Conservation (phyloP, 139 green algal species). For the Picochlorum sp. region DNA sequence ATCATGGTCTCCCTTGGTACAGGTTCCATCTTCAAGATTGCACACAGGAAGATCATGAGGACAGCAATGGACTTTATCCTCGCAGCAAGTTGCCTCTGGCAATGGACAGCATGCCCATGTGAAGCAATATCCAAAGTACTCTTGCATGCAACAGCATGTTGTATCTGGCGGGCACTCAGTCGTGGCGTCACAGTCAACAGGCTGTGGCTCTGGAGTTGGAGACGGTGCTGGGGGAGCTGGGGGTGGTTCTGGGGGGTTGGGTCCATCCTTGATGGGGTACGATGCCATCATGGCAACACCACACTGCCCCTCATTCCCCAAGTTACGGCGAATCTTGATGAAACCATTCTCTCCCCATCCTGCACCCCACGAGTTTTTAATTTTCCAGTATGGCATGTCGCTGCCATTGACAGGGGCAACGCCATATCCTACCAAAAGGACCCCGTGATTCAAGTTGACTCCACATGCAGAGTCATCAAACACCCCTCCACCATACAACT, state of each 20-base stretch:
- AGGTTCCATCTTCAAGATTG: constrained; percentile 60
- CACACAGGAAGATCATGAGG: constrained; percentile 78
- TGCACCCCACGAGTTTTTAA: constrained; percentile 96
- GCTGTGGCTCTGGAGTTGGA: constrained; percentile 32
- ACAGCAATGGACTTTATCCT: constrained; percentile 93
- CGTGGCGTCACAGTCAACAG: constrained; percentile 61
- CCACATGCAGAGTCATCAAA: constrained; percentile 67
- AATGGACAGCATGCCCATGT: constrained; percentile 92
- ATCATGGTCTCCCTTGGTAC: constrained; percentile 11
- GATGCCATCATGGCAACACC: constrained; percentile 51
- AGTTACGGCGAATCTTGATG: constrained; percentile 51
- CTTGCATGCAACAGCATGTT: constrained; percentile 84
- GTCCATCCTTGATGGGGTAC: constrained; percentile 81
- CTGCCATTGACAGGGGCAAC: constrained; percentile 20
- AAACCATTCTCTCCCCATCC: constrained; percentile 85
- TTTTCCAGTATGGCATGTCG: constrained; percentile 73
- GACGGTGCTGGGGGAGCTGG: constrained; percentile 23
- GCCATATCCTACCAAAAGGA: constrained; percentile 91
- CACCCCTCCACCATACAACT: constrained; percentile 84
- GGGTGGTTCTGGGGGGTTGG: constrained; percentile 48
- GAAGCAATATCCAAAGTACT: constrained; percentile 67
- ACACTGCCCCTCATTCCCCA: constrained; percentile 62
- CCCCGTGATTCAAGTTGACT: constrained; percentile 86
- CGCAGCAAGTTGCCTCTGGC: constrained; percentile 77
- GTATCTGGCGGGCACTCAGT: constrained; percentile 50